Percentiles rank a stretch among this genome's conserved stretches.
Evolutionary conservation across 192 early-diverging fungal genomes (phyloP).

Genomic region (Umbelopsis isabellina): DNA sequence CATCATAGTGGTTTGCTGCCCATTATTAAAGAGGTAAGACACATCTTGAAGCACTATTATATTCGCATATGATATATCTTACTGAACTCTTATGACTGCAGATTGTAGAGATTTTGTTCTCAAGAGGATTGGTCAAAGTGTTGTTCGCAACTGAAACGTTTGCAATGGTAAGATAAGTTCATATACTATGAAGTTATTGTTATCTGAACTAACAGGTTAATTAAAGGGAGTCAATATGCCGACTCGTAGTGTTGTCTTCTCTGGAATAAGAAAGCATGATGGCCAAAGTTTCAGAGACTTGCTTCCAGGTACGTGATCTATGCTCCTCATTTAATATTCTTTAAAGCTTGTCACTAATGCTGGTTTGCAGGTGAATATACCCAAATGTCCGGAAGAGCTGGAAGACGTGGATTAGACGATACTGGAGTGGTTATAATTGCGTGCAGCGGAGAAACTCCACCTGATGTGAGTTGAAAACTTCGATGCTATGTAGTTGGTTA

Average conservation of each 20-base stretch:
- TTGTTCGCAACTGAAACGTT: conserved; percentile 99
- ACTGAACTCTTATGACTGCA: conserved; percentile 27
- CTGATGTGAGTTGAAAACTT: conserved; percentile 40
- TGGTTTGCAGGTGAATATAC: conserved; percentile 83
- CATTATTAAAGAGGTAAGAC: conserved; percentile 88
- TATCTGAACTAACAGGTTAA: neutral
- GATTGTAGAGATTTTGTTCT: conserved; percentile 96
- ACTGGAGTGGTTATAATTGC: conserved; percentile 94
- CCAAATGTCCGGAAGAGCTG: conserved; percentile 98
- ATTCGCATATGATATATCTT: neutral
- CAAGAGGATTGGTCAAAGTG: conserved; percentile 84
- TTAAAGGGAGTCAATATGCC: conserved; percentile 94
- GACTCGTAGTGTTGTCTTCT: conserved; percentile 92
- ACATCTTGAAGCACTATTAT: neutral
- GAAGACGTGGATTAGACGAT: conserved; percentile 89
- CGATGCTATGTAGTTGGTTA: neutral
- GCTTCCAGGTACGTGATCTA: conserved; percentile 64
- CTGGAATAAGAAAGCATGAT: conserved; percentile 90
- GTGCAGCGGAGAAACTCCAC: conserved; percentile 54
- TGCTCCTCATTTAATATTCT: neutral
- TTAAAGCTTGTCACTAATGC: neutral
- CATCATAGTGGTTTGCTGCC: conserved; percentile 97
- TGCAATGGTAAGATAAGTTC: conserved; percentile 73
- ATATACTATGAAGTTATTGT: neutral
- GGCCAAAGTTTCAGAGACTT: conserved; percentile 86